Base-by-base conservation (phyloP, 1,139 yeast genomes). In the Kodamaea arcana region DNA sequence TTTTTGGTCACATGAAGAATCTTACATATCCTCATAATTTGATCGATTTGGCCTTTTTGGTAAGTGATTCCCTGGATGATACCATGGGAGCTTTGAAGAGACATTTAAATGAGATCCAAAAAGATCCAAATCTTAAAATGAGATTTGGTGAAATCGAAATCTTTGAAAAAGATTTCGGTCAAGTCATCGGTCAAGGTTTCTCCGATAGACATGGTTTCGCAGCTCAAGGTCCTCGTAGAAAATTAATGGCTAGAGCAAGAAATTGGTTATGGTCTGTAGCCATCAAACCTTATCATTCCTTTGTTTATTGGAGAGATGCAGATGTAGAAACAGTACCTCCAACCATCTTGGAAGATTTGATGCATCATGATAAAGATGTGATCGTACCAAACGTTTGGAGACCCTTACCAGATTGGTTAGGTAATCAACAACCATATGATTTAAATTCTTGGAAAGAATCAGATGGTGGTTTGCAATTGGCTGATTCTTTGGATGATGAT, bases 271-370 rank as follows among this genome's bases (percentile, higher is more conserved):
- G 90, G 3, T 72, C 86, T 2, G 74, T 78, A 29, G 88, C 95
- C 1, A 63, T 87, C 42, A 75, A 80, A 50, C 88, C 95, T 1
- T 82, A 85, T 51, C 96, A 87, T 58, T 81, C 94, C 2, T 87
- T 95, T 95, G 95, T 87, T 10, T 83, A 85, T 54, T 87, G 96
- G 96, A 72, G 95, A 59, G 96, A 87, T 56, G 95, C 80, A 3
- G 96, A 87, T 55, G 81, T 87, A 36, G 95, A 85, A 50, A 74
- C 86, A 18, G 79, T 86, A 48, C 94, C 95, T 1, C 84, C 86
- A 13, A 69, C 82, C 30, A 82, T 87, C 31, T 75, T 87, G 44
- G 84, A 87, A 56, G 85, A 79, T 52, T 66, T 87, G 58, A 86
- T 86, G 88, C 72, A 74, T 45, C 69, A 62, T 42, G 77, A 80